These are phyloP conservation scores for Podaxis carcinomalis DNA, from an alignment of 768 basidiomycete species.

Conservation along the genomic window DNA sequence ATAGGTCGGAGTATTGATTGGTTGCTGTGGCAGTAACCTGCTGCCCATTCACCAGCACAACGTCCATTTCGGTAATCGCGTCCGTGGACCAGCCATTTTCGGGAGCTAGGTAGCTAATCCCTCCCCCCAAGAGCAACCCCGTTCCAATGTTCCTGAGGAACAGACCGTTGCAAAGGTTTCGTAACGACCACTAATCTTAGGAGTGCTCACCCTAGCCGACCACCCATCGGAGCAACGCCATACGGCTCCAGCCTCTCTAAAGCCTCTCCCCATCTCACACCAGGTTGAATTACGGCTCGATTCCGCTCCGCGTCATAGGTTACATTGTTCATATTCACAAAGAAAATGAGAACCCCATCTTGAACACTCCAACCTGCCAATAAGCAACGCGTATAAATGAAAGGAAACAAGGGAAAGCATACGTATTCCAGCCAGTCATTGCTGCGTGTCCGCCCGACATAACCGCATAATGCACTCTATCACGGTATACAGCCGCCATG, in stretches of 20 bases:
- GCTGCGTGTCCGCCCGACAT: slow-evolving; percentile 38
- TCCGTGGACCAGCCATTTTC: slow-evolving; percentile 38
- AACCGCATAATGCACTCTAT: slow-evolving; percentile 34
- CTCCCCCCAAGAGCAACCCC: slow-evolving; percentile 40
- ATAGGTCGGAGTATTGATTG: slow-evolving; percentile 38
- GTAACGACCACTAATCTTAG: not conserved
- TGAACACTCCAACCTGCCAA: slow-evolving; percentile 24
- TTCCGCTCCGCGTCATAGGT: slow-evolving; percentile 31
- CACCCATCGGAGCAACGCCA: slow-evolving; percentile 41
- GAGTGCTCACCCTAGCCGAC: slow-evolving; percentile 27
- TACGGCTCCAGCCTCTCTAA: slow-evolving; percentile 27
- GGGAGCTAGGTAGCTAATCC: slow-evolving; percentile 34
- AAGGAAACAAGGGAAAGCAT: slow-evolving; percentile 12
- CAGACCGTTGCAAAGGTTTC: not conserved
- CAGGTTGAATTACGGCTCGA: slow-evolving; percentile 38
- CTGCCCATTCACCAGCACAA: slow-evolving; percentile 36
- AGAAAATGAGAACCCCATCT: slow-evolving; percentile 33
- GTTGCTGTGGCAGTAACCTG: slow-evolving; percentile 36
- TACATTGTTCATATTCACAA: slow-evolving; percentile 32
- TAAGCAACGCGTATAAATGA: slow-evolving; percentile 1
- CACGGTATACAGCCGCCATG: slow-evolving; percentile 32
- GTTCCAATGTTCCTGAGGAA: slow-evolving; percentile 34
- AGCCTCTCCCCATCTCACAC: slow-evolving; percentile 38
- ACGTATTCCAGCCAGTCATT: slow-evolving; percentile 43
- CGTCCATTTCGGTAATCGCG: slow-evolving; percentile 32